Conservation (phyloP, 2,329 filamentous ascomycete genomes). For the Aspergillus unguis region DNA sequence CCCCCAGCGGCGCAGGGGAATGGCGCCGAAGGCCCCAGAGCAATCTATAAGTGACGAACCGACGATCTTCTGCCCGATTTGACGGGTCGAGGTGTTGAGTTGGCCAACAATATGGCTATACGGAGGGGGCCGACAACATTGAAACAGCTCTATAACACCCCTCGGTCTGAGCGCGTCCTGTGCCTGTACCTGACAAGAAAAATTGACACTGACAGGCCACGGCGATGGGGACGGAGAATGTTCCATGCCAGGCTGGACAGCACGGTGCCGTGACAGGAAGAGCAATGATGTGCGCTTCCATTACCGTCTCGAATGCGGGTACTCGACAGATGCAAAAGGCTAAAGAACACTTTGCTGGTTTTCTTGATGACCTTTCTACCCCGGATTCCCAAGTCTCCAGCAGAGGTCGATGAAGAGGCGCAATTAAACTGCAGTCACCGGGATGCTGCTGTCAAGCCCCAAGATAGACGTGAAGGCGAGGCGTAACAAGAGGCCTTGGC, state of each 20-base stretch:
- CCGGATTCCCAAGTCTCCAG: background rate
- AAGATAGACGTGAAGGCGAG: too few species aligned
- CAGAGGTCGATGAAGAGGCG: too few species aligned
- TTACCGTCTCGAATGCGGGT: slow-evolving; percentile 16
- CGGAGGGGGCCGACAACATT: background rate
- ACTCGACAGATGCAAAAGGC: background rate
- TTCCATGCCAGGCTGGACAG: slow-evolving; percentile 5
- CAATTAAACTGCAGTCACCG: too few species aligned
- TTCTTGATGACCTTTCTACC: background rate
- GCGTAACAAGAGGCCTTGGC: too few species aligned
- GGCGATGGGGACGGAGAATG: slow-evolving; percentile 10
- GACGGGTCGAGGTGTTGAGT: slow-evolving; percentile 19
- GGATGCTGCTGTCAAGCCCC: too few species aligned
- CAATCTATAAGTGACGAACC: background rate
- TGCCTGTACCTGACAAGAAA: too few species aligned
- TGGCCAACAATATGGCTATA: background rate
- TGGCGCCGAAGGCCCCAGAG: background rate
- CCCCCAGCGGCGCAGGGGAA: background rate
- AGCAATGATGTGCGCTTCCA: slow-evolving; percentile 26
- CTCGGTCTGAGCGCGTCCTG: background rate
- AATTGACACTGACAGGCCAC: background rate
- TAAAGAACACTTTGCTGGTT: background rate
- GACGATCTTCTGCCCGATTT: slow-evolving; percentile 13
- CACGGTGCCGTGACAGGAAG: slow-evolving; percentile 22
- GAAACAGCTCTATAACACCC: slow-evolving; percentile 9